These are phyloP conservation scores for Pseudopithomyces chartarum DNA, from an alignment of 2,329 filamentous ascomycete species.

Conservation along the genomic window DNA sequence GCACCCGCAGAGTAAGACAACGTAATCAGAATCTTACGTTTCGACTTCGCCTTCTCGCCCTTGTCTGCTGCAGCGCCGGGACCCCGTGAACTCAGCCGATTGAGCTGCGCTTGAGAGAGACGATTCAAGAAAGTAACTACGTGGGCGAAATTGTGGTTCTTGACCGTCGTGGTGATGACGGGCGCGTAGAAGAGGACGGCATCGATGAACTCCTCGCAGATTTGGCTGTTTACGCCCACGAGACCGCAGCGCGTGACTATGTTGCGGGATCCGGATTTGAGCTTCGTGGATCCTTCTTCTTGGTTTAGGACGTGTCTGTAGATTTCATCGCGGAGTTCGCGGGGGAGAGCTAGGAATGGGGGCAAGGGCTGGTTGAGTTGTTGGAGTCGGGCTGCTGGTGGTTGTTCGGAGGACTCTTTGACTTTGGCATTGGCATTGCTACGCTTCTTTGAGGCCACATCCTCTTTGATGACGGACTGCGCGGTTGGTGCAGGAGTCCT, in stretches of 20 bases:
- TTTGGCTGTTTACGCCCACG: slow-evolving; percentile 15
- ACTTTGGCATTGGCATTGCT: background rate
- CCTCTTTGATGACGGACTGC: background rate
- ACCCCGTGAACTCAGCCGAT: background rate
- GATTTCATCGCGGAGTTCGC: slow-evolving; percentile 24
- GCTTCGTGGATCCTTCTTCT: slow-evolving; percentile 2
- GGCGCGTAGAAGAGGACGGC: slow-evolving; percentile 19
- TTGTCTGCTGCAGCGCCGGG: background rate
- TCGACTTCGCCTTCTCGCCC: background rate
- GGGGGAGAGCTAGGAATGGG: slow-evolving; percentile 19
- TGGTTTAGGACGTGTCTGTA: slow-evolving; percentile 16
- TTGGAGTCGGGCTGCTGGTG: too few relatives aligned
- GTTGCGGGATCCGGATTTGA: slow-evolving; percentile 9
- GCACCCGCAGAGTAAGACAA: background rate
- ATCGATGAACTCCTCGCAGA: slow-evolving; percentile 18
- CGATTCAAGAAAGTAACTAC: slow-evolving; percentile 23
- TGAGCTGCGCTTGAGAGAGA: slow-evolving; percentile 17
- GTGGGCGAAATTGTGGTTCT: slow-evolving; percentile 23
- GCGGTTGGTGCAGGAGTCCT: background rate
- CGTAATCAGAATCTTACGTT: background rate
- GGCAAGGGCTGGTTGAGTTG: background rate
- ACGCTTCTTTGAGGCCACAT: background rate
- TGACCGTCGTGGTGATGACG: slow-evolving; percentile 15
- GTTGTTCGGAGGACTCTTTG: background rate
- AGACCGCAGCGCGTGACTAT: slow-evolving; percentile 18